Evolutionary conservation across 208 protist species (phyloP).

Genomic region (Wallacemonas sp.): DNA sequence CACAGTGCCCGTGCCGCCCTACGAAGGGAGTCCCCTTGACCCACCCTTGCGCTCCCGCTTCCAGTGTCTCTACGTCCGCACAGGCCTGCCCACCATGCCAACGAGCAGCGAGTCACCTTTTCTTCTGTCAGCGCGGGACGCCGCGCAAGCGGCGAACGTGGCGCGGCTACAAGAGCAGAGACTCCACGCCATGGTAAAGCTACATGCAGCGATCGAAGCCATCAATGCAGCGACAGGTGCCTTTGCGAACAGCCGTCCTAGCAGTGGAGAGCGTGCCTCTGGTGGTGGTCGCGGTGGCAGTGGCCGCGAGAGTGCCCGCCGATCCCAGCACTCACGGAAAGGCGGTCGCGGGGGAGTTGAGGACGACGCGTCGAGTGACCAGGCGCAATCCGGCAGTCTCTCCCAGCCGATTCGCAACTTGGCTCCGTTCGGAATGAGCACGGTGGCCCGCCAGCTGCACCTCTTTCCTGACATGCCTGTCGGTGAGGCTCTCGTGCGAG

Average conservation of each 20-base stretch:
- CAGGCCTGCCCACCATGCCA: conserved; percentile 32
- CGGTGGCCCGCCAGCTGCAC: conserved; percentile 33
- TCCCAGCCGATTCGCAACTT: conserved; percentile 34
- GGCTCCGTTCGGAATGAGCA: conserved; percentile 58
- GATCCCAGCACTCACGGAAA: background rate
- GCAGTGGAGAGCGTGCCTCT: background rate
- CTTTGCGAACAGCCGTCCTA: conserved; percentile 23
- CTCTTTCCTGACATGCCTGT: conserved; percentile 60
- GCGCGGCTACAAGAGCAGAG: conserved; percentile 16
- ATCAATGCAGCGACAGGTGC: conserved; percentile 58
- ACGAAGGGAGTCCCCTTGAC: conserved; percentile 84
- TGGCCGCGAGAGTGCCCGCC: background rate
- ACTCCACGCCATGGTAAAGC: conserved; percentile 39
- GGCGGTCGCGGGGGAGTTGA: too few species aligned
- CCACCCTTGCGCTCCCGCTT: conserved; percentile 84
- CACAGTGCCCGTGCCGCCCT: conserved; percentile 90
- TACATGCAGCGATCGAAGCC: conserved; percentile 49
- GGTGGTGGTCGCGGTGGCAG: background rate
- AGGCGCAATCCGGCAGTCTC: background rate
- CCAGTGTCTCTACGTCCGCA: conserved; percentile 75
- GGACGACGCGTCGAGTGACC: background rate
- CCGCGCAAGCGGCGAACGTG: conserved; percentile 5
- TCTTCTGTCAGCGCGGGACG: background rate
- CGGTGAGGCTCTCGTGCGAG: conserved; percentile 43
- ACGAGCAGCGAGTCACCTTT: conserved; percentile 3